Base-by-base conservation (phyloP, 768 basidiomycete genomes). In the Trametes meyenii region DNA sequence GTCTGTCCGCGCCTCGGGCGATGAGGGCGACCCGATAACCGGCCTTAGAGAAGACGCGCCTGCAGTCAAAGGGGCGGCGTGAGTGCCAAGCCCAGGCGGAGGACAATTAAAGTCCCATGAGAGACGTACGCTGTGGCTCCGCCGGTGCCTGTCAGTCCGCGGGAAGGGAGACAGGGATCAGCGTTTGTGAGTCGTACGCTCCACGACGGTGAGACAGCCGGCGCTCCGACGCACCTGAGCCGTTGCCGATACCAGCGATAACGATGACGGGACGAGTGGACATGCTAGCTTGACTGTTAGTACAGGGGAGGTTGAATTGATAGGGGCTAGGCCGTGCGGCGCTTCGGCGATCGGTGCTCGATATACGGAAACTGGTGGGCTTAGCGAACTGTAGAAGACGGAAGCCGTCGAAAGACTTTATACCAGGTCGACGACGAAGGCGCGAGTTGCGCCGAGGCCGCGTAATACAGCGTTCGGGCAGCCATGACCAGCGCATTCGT, bases 21-120 rank as follows among this genome's bases (percentile, higher is more conserved):
- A 80, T 72, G 24, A 81, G 62, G 0, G 79, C 79, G 7, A 80
- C 73, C 11, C 74, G 67, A 60, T 78, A 81, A 2, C 79, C 79
- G 12, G 69, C 67, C 51, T 74, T 71, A 2, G 77, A 70, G 60
- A 79, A 79, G 2, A 74, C 61, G 21, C 76, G 75, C 5, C 78
- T 79, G 54, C 23, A 17, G 26, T 17, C 5, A 29, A 26, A 53
- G 23, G n/a, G 14, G 11, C 12, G 26, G 26, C 17, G 17, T 54
- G 10, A 35, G 35, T 26, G 21, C 36, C 19, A 26, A 11, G 17
- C 42, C 29, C 23, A 23, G 13, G 19, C 19, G 3, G 29, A 13
- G 5, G 11, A 36, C 2, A 33, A 14, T 42, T 16, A 7, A 1
- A 40, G 33, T 2, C 42, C 11, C 44, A 17, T 11, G 21, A 12